A percentile compares a stretch with the other conserved stretches of the same genome.
These are phyloP conservation scores for Lathyrus oleraceus DNA, from an alignment of 306 rosid genomes.

Conservation along the genomic window DNA sequence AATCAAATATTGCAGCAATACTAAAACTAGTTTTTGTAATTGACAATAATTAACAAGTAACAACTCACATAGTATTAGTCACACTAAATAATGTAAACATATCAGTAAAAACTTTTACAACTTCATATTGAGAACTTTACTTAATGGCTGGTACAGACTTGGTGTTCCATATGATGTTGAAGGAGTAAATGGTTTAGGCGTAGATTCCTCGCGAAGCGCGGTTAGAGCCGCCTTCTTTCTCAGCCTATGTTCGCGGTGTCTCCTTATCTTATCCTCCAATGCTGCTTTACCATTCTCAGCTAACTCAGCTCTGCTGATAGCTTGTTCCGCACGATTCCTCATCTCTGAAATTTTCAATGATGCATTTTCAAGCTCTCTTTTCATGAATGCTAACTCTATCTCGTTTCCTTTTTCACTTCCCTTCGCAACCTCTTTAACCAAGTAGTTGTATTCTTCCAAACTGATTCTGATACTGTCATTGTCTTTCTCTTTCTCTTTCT, in stretches of 20 bases:
- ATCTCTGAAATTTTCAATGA: conserved; percentile 52
- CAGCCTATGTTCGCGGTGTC: conserved; percentile 52
- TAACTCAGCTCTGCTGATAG: conserved; percentile 68
- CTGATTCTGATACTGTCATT: conserved; percentile 32
- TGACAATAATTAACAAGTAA: not conserved
- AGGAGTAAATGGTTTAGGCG: conserved; percentile 43
- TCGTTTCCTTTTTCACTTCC: conserved; percentile 27
- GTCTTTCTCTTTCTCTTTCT: not conserved
- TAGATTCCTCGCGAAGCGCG: conserved; percentile 55
- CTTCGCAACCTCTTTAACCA: conserved; percentile 37
- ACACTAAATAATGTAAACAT: not conserved
- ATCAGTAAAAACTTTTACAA: conserved; percentile 38
- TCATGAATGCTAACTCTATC: conserved; percentile 54
- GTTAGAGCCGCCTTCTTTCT: conserved; percentile 62
- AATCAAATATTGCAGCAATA: not conserved
- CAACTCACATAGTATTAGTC: conserved; percentile 1
- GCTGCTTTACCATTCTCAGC: conserved; percentile 76
- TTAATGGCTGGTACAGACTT: conserved; percentile 45
- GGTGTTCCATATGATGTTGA: conserved; percentile 41
- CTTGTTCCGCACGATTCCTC: conserved; percentile 78
- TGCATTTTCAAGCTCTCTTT: conserved; percentile 64
- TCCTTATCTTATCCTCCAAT: conserved; percentile 61
- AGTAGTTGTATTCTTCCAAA: not conserved
- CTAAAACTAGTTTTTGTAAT: not conserved
- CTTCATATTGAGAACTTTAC: conserved; percentile 70